Evolutionary conservation across 495 filamentous ascomycete species (phyloP).

Genomic region (Podospora sp.): DNA sequence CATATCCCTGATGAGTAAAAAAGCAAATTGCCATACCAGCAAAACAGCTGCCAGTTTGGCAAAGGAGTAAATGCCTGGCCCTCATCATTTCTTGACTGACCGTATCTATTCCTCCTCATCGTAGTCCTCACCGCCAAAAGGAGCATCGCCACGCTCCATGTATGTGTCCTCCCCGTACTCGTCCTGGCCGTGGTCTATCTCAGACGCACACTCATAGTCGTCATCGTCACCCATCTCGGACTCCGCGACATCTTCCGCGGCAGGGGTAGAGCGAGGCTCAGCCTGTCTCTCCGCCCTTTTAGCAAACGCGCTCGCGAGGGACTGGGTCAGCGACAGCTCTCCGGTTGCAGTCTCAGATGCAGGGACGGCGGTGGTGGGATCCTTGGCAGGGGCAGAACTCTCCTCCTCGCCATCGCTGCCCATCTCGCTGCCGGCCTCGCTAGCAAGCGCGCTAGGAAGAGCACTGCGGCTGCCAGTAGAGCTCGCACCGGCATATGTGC

Average conservation of each 20-base stretch:
- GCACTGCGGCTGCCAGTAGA: conserved; percentile 27
- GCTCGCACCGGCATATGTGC: conserved; percentile 31
- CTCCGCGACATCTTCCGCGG: conserved; percentile 11
- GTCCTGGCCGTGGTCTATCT: conserved; percentile 32
- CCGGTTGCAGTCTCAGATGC: neutral
- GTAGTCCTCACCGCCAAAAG: conserved; percentile 28
- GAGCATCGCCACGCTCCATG: conserved; percentile 31
- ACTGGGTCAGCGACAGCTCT: neutral
- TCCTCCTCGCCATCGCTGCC: conserved; percentile 21
- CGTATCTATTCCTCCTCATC: conserved; percentile 24
- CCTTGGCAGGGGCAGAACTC: neutral
- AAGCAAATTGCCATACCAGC: neutral
- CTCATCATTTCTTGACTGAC: neutral
- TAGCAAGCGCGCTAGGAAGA: conserved; percentile 25
- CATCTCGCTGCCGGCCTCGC: conserved; percentile 27
- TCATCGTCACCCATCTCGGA: conserved; percentile 29
- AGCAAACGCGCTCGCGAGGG: neutral
- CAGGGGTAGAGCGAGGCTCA: neutral
- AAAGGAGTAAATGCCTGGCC: neutral
- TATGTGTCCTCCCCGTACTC: conserved; percentile 38
- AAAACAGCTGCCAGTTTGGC: neutral
- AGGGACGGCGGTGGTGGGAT: neutral
- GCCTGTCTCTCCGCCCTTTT: neutral
- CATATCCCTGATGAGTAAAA: neutral
- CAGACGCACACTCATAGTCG: conserved; percentile 26